Conservation (phyloP, 805 yeast species). For the Metschnikowia gelsemii region DNA sequence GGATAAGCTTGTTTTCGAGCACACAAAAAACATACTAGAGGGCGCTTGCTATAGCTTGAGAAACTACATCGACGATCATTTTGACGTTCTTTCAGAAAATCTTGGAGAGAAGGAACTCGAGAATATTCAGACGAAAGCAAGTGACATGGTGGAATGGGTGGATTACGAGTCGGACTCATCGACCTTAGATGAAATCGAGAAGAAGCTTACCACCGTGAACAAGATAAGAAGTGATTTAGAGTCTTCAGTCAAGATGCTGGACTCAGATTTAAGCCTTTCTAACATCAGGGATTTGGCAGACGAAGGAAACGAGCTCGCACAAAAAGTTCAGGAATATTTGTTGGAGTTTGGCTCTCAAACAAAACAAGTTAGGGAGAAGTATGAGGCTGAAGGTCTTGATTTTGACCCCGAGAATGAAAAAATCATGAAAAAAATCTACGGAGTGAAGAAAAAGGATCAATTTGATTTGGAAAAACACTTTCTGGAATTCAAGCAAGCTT, state of each 20-base stretch:
- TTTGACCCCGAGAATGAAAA: slow-evolving; percentile 52
- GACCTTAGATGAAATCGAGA: slow-evolving; percentile 26
- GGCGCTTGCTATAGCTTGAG: slow-evolving; percentile 69
- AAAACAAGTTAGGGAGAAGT: slow-evolving; percentile 40
- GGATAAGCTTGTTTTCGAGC: slow-evolving; percentile 53
- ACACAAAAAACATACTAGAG: slow-evolving; percentile 68
- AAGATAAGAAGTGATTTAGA: slow-evolving; percentile 27
- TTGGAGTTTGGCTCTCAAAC: slow-evolving; percentile 48
- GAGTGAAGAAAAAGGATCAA: slow-evolving; percentile 10
- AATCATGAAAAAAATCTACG: slow-evolving; percentile 28
- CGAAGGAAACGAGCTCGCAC: slow-evolving; percentile 42
- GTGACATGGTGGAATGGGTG: slow-evolving; percentile 69
- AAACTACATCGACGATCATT: slow-evolving; percentile 54
- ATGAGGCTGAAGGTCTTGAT: slow-evolving; percentile 47
- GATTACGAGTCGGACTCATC: slow-evolving; percentile 67
- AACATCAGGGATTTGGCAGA: slow-evolving; percentile 46
- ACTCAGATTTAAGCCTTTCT: slow-evolving; percentile 46
- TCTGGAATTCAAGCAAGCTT: slow-evolving; percentile 26
- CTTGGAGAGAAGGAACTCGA: slow-evolving; percentile 43
- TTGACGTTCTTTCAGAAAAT: slow-evolving; percentile 35
- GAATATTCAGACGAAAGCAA: slow-evolving; percentile 30
- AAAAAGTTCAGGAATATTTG: slow-evolving; percentile 45
- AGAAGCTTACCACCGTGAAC: slow-evolving; percentile 25
- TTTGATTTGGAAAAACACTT: slow-evolving; percentile 29
- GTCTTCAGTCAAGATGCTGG: slow-evolving; percentile 39